A percentile compares a stretch with the other conserved stretches of the same genome.
Evolutionary conservation across 1,284 basidiomycete species (phyloP).

Genomic region (Crucibulum cyathiforme): DNA sequence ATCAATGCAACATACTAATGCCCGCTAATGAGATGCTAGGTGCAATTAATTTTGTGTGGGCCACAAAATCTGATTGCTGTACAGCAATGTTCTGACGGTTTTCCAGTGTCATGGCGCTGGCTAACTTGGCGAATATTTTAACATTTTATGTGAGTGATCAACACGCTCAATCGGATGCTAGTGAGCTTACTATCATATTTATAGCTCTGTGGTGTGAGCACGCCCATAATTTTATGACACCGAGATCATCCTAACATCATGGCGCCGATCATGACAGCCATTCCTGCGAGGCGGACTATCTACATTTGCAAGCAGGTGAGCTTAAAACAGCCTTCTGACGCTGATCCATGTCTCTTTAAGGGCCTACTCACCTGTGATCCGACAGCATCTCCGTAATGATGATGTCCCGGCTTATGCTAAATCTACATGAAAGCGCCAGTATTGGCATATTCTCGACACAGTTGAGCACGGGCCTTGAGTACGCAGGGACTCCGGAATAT

Average conservation of each 20-base stretch:
- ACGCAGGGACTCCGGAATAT: background rate
- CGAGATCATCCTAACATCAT: background rate
- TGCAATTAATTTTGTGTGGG: slow-evolving; percentile 45
- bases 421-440: slow-evolving; percentile 43
- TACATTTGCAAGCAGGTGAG: slow-evolving; percentile 47
- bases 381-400: slow-evolving; percentile 44
- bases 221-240: background rate
- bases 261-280: slow-evolving; percentile 25
- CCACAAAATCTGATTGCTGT: background rate
- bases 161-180: background rate
- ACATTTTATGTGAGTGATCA: slow-evolving; percentile 44
- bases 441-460: slow-evolving; percentile 32
- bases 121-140: slow-evolving; percentile 47
- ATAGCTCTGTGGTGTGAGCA: slow-evolving; percentile 27
- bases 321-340: background rate
- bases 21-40: slow-evolving; percentile 25
- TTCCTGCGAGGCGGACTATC: slow-evolving; percentile 46
- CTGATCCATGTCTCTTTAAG: background rate
- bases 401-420: slow-evolving; percentile 49
- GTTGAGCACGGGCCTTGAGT: slow-evolving; percentile 9
- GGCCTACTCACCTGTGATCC: background rate
- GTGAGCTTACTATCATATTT: background rate
- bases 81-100: background rate
- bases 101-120: slow-evolving; percentile 43
- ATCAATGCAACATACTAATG: background rate